phyloP scores from a whole-genome alignment of 1,139 yeast genomes.

The Zygosaccharomyces pseudobailii region DNA sequence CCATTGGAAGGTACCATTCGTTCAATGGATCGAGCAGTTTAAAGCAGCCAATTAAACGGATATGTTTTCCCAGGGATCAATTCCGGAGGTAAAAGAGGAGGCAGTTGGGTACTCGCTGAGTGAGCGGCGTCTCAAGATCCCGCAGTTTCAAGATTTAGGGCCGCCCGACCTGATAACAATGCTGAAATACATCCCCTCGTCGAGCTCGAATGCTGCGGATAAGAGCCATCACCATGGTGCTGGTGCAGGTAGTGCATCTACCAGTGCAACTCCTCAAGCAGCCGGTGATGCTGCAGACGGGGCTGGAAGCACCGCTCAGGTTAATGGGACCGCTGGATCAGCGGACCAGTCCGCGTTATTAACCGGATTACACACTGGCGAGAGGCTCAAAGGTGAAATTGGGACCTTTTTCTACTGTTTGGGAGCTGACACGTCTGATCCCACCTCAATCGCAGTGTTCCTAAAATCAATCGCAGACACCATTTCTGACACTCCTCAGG shows the following conservation, averaged over 20 bases:
- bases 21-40: neutral
- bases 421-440: slow-evolving; percentile 61
- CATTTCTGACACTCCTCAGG: slow-evolving; percentile 58
- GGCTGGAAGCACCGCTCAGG: slow-evolving; percentile 1
- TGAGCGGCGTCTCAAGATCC: slow-evolving; percentile 43
- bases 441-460: slow-evolving; percentile 68
- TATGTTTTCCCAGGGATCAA: slow-evolving; percentile 46
- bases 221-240: slow-evolving; percentile 5
- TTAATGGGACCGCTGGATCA: slow-evolving; percentile 1
- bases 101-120: slow-evolving; percentile 47
- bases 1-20: neutral
- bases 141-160: slow-evolving; percentile 60
- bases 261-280: neutral
- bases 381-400: slow-evolving; percentile 32
- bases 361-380: slow-evolving; percentile 28
- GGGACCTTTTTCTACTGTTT: slow-evolving; percentile 42
- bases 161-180: slow-evolving; percentile 88
- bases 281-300: slow-evolving; percentile 4
- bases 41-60: neutral
- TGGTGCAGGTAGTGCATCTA: neutral
- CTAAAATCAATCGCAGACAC: slow-evolving; percentile 70
- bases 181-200: slow-evolving; percentile 39
- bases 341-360: slow-evolving; percentile 16
- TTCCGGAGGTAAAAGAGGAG: slow-evolving; percentile 51
- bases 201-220: slow-evolving; percentile 15